A percentile compares a stretch with the other conserved stretches of the same genome.
Conservation (phyloP, 2,329 filamentous ascomycete genomes). For the Incumbomyces lentus region DNA sequence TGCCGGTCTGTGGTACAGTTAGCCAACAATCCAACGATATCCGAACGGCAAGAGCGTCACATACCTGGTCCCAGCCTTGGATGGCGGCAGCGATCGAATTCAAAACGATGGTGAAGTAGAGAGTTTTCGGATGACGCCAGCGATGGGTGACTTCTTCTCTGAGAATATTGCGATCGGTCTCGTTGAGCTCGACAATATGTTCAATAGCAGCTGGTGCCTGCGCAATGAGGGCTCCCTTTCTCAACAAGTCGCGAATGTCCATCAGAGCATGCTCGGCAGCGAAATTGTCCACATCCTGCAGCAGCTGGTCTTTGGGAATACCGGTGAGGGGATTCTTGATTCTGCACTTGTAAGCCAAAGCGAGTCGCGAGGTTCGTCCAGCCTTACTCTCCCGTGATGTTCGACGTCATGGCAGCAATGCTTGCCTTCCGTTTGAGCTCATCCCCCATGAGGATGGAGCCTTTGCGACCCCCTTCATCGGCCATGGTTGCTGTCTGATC, state of each 20-base stretch:
- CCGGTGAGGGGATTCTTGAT: slow-evolving; percentile 24
- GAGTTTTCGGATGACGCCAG: slow-evolving; percentile 38
- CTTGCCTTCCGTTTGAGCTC: slow-evolving; percentile 19
- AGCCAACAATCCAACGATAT: too few species aligned
- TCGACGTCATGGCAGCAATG: slow-evolving; percentile 23
- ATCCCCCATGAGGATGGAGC: slow-evolving; percentile 14
- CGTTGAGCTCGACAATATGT: slow-evolving; percentile 48
- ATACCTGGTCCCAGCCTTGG: slow-evolving; percentile 40
- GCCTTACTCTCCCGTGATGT: slow-evolving; percentile 26
- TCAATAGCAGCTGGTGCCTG: slow-evolving; percentile 58
- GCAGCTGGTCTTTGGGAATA: slow-evolving; percentile 24
- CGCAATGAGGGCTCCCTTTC: slow-evolving; percentile 63
- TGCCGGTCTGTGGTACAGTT: slow-evolving; percentile 25
- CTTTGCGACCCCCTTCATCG: background rate
- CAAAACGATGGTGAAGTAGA: slow-evolving; percentile 41
- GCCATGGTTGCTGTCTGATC: background rate
- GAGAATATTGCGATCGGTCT: slow-evolving; percentile 35
- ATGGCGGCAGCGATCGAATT: slow-evolving; percentile 43
- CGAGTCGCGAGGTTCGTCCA: background rate
- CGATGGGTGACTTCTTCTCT: slow-evolving; percentile 35
- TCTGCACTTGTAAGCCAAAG: slow-evolving; percentile 6
- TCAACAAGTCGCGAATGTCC: slow-evolving; percentile 49
- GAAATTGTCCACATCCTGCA: slow-evolving; percentile 24
- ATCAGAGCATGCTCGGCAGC: slow-evolving; percentile 49
- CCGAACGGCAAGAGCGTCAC: background rate